Evolutionary conservation across 495 filamentous ascomycete genomes (phyloP), one percentile per base, ranked within the genome.

Genomic region (Aspergillus taichungensis): DNA sequence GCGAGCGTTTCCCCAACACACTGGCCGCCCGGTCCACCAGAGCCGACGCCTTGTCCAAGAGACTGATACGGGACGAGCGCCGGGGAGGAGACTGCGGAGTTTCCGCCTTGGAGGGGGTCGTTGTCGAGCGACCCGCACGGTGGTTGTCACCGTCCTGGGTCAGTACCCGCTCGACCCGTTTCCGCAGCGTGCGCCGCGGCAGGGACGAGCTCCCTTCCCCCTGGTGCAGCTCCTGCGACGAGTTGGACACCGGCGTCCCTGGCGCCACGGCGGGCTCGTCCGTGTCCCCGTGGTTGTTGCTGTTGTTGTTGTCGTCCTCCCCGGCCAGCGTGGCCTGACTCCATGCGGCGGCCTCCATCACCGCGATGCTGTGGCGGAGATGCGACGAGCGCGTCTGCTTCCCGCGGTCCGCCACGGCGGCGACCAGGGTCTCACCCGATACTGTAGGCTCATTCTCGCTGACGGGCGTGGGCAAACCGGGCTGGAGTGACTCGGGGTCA

Each of bases 1-100:
- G 58, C 13, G 70, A 63, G 34, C 78, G 67, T 63, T 82, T 83
- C 18, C 78, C 78, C 40, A 82, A 51, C 36, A 74, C 71, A 52
- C 59, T 67, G 38, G 50, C 65, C 37, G 66, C 64, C 45, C 69
- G 65, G 11, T 55, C 64, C n/a, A 74, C 49, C 5, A 73, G 40
- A 37, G 63, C 67, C 1, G 69, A 66, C 1, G 73, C 69, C 40
- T 68, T 72, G n/a, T 55, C 58, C 27, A 74, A 27, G 13, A 74
- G 9, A 44, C 62, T 64, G 42, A 72, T 46, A 29, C 74, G 70
- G 42, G 62, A 46, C 3, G 56, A 59, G 28, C 45, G 54, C 31
- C 51, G 50, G 13, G 28, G 34, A n/a, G 50, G 45, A 8, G 41
- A 36, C 36, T 43, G 34, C 6, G 11, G 10, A 4, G 24, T 35